Percentiles rank a stretch among this genome's conserved stretches.
These are phyloP conservation scores for Chaetoceros muelleri DNA, from an alignment of 108 stramenopile species.

Conservation along the genomic window DNA sequence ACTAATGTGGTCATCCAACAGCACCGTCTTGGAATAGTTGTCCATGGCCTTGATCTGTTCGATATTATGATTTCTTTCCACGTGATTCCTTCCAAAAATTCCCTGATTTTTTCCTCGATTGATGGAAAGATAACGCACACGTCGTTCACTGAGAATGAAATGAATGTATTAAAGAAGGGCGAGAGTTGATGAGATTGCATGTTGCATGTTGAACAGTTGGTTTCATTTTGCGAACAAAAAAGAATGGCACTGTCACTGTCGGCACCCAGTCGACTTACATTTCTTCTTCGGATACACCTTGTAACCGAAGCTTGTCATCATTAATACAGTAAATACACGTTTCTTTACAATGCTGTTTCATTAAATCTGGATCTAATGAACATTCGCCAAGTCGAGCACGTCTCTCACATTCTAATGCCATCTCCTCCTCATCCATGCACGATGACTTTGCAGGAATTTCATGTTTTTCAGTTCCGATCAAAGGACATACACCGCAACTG, in stretches of 20 bases:
- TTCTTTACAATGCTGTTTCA: background rate
- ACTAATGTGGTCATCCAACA: background rate
- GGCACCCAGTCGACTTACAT: too few relatives aligned
- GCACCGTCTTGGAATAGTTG: background rate
- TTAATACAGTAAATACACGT: background rate
- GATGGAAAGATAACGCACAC: too few relatives aligned
- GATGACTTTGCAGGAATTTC: background rate
- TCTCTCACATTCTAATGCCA: background rate
- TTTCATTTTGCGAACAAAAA: too few relatives aligned
- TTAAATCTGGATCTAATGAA: background rate
- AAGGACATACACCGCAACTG: conserved; percentile 11
- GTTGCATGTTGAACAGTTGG: too few relatives aligned
- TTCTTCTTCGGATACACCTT: background rate
- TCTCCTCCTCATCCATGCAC: background rate
- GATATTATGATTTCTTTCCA: background rate
- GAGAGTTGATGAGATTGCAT: too few relatives aligned
- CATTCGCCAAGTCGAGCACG: background rate
- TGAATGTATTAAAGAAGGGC: too few relatives aligned
- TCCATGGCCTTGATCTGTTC: background rate
- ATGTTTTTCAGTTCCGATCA: background rate
- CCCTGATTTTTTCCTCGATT: too few relatives aligned
- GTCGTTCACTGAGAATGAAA: too few relatives aligned
- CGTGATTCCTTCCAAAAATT: background rate
- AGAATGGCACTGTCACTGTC: too few relatives aligned
- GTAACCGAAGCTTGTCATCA: background rate